phyloP scores from a whole-genome alignment of 129 eudicot genomes.

The Centaurea solstitialis region DNA sequence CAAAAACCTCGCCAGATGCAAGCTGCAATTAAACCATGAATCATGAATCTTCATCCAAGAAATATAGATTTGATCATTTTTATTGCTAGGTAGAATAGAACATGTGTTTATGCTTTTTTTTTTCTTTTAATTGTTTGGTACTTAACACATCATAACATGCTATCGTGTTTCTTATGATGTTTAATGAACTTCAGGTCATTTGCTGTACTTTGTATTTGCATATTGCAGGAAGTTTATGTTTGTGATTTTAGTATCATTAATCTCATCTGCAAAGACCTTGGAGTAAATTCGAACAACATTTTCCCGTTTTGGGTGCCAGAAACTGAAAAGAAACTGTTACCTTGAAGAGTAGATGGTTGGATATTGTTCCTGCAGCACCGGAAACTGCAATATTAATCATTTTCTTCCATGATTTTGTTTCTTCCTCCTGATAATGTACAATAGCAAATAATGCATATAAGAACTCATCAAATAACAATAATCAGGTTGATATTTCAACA shows the following conservation, averaged over 20 bases:
- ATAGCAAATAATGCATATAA: not conserved
- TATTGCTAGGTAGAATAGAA: not conserved
- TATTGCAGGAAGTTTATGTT: not conserved
- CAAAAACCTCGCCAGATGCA: slow-evolving; percentile 98
- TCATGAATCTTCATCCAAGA: not conserved
- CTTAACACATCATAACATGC: not conserved
- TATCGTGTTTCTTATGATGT: not conserved
- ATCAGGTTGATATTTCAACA: not conserved
- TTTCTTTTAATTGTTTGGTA: not conserved
- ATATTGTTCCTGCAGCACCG: slow-evolving; percentile 99
- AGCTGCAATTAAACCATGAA: slow-evolving; percentile 51
- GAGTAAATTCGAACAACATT: not conserved
- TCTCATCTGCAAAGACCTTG: not conserved
- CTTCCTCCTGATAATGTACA: slow-evolving; percentile 62
- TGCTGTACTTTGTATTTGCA: not conserved
- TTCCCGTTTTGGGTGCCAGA: not conserved
- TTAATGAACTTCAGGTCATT: not conserved
- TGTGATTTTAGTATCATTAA: not conserved
- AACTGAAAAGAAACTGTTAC: slow-evolving; percentile 38
- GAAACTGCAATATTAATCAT: slow-evolving; percentile 81
- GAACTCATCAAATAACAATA: slow-evolving; percentile 5
- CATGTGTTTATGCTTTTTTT: not conserved
- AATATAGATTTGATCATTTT: not conserved
- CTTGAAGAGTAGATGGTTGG: slow-evolving; percentile 94
- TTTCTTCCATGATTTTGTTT: slow-evolving; percentile 94